A percentile compares a stretch with the other conserved stretches of the same genome.
These are phyloP conservation scores for Tinospora cordifolia DNA, from an alignment of 164 flowering plant species.

Conservation along the genomic window DNA sequence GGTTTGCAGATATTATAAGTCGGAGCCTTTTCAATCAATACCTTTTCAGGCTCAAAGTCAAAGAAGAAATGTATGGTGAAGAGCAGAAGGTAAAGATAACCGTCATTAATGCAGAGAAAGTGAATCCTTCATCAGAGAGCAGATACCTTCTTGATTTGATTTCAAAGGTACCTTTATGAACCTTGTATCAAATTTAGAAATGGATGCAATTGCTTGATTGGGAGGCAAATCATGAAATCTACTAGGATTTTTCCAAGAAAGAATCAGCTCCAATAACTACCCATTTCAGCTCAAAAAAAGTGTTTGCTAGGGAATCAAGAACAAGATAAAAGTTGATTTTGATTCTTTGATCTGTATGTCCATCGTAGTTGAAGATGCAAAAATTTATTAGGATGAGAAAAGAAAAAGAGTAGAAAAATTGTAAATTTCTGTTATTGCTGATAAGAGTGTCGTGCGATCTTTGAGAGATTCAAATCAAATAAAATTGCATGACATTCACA, in stretches of 20 bases:
- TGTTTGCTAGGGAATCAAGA: background rate
- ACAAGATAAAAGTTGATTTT: background rate
- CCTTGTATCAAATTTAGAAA: background rate
- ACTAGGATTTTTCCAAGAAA: background rate
- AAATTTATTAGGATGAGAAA: too few species aligned
- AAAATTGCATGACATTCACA: too few species aligned
- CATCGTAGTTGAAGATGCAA: background rate
- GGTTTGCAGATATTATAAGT: constrained; percentile 45
- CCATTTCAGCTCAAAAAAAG: background rate
- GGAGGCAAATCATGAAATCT: background rate
- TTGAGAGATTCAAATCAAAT: too few species aligned
- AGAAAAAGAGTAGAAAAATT: background rate
- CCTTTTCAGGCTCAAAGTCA: constrained; percentile 73
- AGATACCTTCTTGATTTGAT: constrained; percentile 46
- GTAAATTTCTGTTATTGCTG: background rate
- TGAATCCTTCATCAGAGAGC: constrained; percentile 53
- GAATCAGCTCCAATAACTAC: background rate
- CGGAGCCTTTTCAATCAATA: constrained; percentile 45
- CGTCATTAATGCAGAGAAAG: constrained; percentile 69
- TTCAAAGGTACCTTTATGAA: constrained; percentile 19
- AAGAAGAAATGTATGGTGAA: constrained; percentile 84
- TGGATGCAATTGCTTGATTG: background rate
- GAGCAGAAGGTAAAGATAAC: constrained; percentile 83
- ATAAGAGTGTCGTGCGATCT: too few species aligned
- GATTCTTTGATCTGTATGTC: background rate